Evolutionary conservation across 441 rosid genomes (phyloP).

Genomic region (Pelargonium fulgidum): DNA sequence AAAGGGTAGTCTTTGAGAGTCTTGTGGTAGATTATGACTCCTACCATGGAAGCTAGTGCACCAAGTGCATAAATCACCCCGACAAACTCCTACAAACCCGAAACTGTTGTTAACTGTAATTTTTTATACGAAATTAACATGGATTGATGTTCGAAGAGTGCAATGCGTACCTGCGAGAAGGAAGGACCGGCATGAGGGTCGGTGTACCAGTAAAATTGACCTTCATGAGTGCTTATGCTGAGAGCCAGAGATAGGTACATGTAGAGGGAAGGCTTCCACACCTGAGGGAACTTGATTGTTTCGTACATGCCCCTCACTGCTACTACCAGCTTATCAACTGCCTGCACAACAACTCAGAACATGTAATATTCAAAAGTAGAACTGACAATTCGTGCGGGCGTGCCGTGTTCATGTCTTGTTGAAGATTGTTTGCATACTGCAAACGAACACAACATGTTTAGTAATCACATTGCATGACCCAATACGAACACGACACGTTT

Average conservation of each 20-base stretch:
- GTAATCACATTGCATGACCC: too few species aligned
- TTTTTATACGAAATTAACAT: background rate
- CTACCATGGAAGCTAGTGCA: conserved; percentile 63
- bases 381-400: too few species aligned
- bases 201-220: conserved; percentile 82
- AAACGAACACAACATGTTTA: too few species aligned
- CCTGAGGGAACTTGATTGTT: conserved; percentile 60
- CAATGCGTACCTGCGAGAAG: conserved; percentile 50
- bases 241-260: conserved; percentile 69
- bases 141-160: background rate
- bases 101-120: background rate
- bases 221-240: conserved; percentile 75
- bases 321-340: conserved; percentile 33
- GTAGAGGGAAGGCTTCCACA: conserved; percentile 79
- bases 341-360: conserved; percentile 25
- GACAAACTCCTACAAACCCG: conserved; percentile 47
- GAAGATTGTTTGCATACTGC: too few species aligned
- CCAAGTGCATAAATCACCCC: conserved; percentile 65
- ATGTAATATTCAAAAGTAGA: too few species aligned
- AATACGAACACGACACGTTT: too few species aligned
- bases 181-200: conserved; percentile 70
- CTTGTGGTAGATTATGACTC: conserved; percentile 71
- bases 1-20: conserved; percentile 48
- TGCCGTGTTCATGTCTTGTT: too few species aligned
- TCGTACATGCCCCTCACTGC: conserved; percentile 47